Conservation (phyloP, 306 rosid species). For the Gastrolobium villosum region DNA sequence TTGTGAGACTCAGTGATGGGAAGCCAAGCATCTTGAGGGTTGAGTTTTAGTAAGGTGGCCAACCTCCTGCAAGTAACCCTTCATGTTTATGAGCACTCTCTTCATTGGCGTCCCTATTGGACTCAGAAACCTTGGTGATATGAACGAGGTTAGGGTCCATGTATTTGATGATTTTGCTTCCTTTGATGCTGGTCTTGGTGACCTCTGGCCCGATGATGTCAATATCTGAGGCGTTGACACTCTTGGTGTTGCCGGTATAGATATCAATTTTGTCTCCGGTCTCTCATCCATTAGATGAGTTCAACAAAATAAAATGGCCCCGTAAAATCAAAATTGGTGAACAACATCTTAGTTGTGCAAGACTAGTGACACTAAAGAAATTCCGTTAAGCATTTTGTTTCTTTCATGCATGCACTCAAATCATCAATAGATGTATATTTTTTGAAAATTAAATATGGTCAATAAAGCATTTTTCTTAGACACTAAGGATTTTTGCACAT, state of each 20-base stretch:
- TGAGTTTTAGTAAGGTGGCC: slow-evolving; percentile 97
- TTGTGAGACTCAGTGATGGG: slow-evolving; percentile 98
- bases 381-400: neutral
- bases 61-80: slow-evolving; percentile 93
- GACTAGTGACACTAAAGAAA: neutral
- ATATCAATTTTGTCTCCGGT: slow-evolving; percentile 94
- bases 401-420: slow-evolving; percentile 7
- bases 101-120: slow-evolving; percentile 99
- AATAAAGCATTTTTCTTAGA: too few species aligned
- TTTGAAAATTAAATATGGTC: neutral
- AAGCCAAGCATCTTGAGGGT: slow-evolving; percentile 99
- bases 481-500: too few species aligned
- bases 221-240: slow-evolving; percentile 92
- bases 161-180: slow-evolving; percentile 90
- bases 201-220: slow-evolving; percentile 92
- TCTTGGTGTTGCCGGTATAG: slow-evolving; percentile 94
- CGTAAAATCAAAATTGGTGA: neutral
- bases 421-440: neutral
- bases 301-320: slow-evolving; percentile 13
- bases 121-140: slow-evolving; percentile 94
- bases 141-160: slow-evolving; percentile 96
- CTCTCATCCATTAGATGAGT: slow-evolving; percentile 81
- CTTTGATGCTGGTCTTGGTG: slow-evolving; percentile 82
- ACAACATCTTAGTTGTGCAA: neutral
- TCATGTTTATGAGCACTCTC: slow-evolving; percentile 91